phyloP scores from a whole-genome alignment of 2,329 filamentous ascomycete species.

The Aspergillus neoniger region DNA sequence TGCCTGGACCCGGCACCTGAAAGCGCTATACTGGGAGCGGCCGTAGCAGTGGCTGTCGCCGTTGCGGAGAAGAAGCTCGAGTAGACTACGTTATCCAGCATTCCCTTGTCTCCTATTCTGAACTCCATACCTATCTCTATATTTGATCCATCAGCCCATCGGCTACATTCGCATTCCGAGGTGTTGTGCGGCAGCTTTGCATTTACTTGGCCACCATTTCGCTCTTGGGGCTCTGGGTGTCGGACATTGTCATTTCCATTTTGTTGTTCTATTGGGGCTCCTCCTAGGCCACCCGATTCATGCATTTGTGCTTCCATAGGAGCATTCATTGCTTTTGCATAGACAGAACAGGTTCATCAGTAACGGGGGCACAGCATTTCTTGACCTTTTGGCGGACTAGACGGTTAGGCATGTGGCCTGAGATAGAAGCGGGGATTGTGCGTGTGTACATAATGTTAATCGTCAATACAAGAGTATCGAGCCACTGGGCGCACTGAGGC shows the following conservation, averaged over 20 bases:
- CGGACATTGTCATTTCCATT: slow-evolving; percentile 1
- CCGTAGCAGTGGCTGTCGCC: slow-evolving; percentile 50
- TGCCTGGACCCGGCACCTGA: slow-evolving; percentile 46
- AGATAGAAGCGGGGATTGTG: slow-evolving; percentile 16
- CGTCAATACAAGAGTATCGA: slow-evolving; percentile 2
- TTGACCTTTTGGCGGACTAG: slow-evolving; percentile 22
- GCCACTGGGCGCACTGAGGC: not conserved
- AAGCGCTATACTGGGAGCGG: slow-evolving; percentile 49
- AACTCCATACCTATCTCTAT: not conserved
- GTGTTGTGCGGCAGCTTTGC: slow-evolving; percentile 13
- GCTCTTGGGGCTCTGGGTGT: not conserved
- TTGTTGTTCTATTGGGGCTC: slow-evolving; percentile 1
- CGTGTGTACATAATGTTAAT: slow-evolving; percentile 28
- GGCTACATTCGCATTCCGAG: slow-evolving; percentile 19
- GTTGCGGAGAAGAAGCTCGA: slow-evolving; percentile 32
- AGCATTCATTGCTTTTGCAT: slow-evolving; percentile 18
- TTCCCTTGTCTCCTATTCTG: not conserved
- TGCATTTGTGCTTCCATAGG: slow-evolving; percentile 5
- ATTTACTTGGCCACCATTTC: not conserved
- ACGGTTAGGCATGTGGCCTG: slow-evolving; percentile 13
- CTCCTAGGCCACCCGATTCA: not conserved
- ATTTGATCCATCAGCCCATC: not conserved
- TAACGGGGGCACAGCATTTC: slow-evolving; percentile 11
- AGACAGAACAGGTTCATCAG: slow-evolving; percentile 11
- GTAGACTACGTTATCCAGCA: slow-evolving; percentile 1